Percentiles rank a stretch among this genome's conserved stretches.
Conservation (phyloP, 768 basidiomycete genomes). For the Russula sp. region DNA sequence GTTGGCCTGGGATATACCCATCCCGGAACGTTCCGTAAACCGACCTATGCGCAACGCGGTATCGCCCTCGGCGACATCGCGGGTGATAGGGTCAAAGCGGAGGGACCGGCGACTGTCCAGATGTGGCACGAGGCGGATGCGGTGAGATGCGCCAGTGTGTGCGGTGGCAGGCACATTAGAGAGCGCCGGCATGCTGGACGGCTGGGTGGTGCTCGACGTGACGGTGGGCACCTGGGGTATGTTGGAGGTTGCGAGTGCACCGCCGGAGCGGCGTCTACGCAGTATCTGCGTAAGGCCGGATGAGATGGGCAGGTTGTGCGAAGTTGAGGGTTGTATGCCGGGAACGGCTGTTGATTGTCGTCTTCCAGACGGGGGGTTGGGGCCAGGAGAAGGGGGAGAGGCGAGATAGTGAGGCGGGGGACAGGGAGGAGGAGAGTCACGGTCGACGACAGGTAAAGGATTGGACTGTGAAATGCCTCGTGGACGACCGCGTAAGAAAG, state of each 20-base stretch:
- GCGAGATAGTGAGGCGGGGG: constrained; percentile 29
- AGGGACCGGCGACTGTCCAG: constrained; percentile 86
- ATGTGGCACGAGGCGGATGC: constrained; percentile 92
- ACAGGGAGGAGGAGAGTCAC: constrained; percentile 43
- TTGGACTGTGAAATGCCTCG: constrained; percentile 60
- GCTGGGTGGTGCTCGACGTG: constrained; percentile 25
- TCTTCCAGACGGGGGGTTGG: constrained; percentile 31
- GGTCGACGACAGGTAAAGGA: constrained; percentile 32
- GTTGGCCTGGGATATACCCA: constrained; percentile 59
- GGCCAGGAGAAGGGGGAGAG: constrained; percentile 27
- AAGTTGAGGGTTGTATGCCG: constrained; percentile 35
- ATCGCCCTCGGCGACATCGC: constrained; percentile 71
- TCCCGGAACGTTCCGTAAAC: constrained; percentile 82
- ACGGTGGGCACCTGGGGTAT: constrained; percentile 27
- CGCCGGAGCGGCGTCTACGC: constrained; percentile 59
- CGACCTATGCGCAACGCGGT: constrained; percentile 80
- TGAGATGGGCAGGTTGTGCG: constrained; percentile 32
- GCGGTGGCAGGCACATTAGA: constrained; percentile 24
- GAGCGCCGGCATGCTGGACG: constrained; percentile 22
- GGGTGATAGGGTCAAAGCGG: constrained; percentile 85
- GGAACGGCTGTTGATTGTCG: constrained; percentile 37
- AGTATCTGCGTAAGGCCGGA: constrained; percentile 55
- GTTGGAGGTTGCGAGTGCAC: constrained; percentile 38
- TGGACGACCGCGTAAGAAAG: constrained; percentile 64
- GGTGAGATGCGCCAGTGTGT: constrained; percentile 40